phyloP scores from a whole-genome alignment of 2,329 filamentous ascomycete genomes.

The Fusarium sp. region DNA sequence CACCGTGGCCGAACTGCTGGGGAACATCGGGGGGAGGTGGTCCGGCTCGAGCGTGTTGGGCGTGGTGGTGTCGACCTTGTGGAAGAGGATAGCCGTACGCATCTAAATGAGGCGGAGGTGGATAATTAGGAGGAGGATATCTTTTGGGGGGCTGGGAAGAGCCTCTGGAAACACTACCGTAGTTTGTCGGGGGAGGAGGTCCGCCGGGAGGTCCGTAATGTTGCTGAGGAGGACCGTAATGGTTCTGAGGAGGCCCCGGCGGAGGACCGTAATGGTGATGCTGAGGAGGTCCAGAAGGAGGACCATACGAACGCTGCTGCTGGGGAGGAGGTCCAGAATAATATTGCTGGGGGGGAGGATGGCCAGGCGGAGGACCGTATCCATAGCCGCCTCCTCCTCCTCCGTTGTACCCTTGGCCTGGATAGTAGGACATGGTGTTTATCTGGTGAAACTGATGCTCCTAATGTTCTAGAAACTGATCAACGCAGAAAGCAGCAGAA shows the following conservation, averaged over 20 bases:
- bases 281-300: slow-evolving; percentile 40
- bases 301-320: slow-evolving; percentile 37
- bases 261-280: slow-evolving; percentile 43
- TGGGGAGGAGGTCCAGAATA: slow-evolving; percentile 37
- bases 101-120: slow-evolving; percentile 58
- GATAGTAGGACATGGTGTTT: slow-evolving; percentile 54
- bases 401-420: slow-evolving; percentile 56
- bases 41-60: slow-evolving; percentile 47
- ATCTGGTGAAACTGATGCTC: slow-evolving; percentile 8
- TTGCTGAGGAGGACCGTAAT: background rate
- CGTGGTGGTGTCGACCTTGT: slow-evolving; percentile 44
- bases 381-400: slow-evolving; percentile 46
- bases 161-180: slow-evolving; percentile 40
- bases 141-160: slow-evolving; percentile 40
- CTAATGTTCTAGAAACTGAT: slow-evolving; percentile 10
- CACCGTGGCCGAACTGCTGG: slow-evolving; percentile 74
- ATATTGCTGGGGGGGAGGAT: slow-evolving; percentile 23
- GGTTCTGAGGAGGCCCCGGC: slow-evolving; percentile 36
- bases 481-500: background rate
- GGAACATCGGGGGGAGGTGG: slow-evolving; percentile 61
- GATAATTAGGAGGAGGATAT: slow-evolving; percentile 51
- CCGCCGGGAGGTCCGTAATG: slow-evolving; percentile 11
- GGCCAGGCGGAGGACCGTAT: slow-evolving; percentile 45
- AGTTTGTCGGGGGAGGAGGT: slow-evolving; percentile 34
- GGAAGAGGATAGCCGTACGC: slow-evolving; percentile 60